These are phyloP conservation scores for Pterocarpus santalinus DNA, from an alignment of 306 rosid species.

Conservation along the genomic window DNA sequence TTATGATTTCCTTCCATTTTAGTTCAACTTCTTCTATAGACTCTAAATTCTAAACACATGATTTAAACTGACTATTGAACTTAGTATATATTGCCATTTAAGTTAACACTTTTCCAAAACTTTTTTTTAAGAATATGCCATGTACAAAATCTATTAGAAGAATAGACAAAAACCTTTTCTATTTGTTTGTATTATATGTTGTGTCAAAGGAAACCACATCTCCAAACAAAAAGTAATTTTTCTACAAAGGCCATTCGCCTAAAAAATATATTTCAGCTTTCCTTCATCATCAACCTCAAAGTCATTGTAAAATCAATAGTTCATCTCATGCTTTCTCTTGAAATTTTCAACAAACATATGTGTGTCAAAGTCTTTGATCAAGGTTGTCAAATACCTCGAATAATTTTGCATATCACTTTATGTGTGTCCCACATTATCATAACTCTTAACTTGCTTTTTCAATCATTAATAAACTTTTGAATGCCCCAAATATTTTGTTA, in stretches of 20 bases:
- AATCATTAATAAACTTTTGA: too few species aligned
- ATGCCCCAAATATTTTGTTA: too few species aligned
- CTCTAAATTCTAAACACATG: background rate
- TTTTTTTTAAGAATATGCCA: background rate
- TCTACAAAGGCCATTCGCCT: background rate
- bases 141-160: background rate
- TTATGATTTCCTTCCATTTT: background rate
- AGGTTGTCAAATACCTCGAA: too few species aligned
- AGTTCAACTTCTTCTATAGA: slow-evolving; percentile 3
- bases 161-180: too few species aligned
- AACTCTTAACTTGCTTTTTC: too few species aligned
- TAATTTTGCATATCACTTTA: too few species aligned
- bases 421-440: too few species aligned
- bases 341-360: too few species aligned
- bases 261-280: too few species aligned
- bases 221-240: background rate
- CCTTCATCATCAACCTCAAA: too few species aligned
- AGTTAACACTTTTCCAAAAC: background rate
- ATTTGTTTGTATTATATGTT: slow-evolving; percentile 1
- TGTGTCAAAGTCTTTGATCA: too few species aligned
- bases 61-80: background rate
- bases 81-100: background rate
- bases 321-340: background rate
- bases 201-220: background rate
- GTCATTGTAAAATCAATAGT: background rate